Conservation (phyloP, 768 basidiomycete genomes). For the Hysterangium stoloniferum region DNA sequence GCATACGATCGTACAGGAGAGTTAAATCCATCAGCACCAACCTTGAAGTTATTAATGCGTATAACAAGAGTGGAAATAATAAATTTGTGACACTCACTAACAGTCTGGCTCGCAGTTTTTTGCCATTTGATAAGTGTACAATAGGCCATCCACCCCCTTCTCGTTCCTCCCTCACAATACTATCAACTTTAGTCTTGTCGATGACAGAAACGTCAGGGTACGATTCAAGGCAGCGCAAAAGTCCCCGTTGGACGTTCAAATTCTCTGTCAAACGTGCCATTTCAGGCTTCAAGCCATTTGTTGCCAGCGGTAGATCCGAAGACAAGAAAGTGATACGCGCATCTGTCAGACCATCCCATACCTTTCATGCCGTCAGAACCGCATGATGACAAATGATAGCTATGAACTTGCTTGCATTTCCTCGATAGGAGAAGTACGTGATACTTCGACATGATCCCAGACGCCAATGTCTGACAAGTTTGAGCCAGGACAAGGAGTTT, state of each 20-base stretch:
- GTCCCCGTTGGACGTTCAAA: conserved; percentile 81
- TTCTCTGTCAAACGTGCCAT: conserved; percentile 92
- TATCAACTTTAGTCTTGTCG: conserved; percentile 67
- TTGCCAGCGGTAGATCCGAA: conserved; percentile 21
- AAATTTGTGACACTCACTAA: conserved; percentile 42
- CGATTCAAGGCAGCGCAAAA: conserved; percentile 53
- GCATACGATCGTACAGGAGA: conserved; percentile 89
- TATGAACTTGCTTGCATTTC: conserved; percentile 70
- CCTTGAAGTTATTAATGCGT: conserved; percentile 32
- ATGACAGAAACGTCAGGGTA: conserved; percentile 50
- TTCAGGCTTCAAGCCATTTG: conserved; percentile 18
- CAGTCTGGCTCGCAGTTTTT: conserved; percentile 59
- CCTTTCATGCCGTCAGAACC: conserved; percentile 33
- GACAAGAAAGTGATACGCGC: conserved; percentile 63
- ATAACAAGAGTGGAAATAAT: not conserved
- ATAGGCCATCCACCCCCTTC: conserved; percentile 69
- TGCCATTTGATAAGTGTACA: conserved; percentile 64
- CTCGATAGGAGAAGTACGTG: conserved; percentile 64
- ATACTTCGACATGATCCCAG: conserved; percentile 70
- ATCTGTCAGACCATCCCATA: conserved; percentile 89
- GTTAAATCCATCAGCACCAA: conserved; percentile 93
- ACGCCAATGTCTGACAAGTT: conserved; percentile 58
- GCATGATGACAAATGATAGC: not conserved
- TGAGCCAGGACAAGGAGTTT: conserved; percentile 4
- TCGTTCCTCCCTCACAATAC: conserved; percentile 47